These are phyloP conservation scores for Phoma sp. DNA, from an alignment of 2,329 filamentous ascomycete species.

Conservation along the genomic window DNA sequence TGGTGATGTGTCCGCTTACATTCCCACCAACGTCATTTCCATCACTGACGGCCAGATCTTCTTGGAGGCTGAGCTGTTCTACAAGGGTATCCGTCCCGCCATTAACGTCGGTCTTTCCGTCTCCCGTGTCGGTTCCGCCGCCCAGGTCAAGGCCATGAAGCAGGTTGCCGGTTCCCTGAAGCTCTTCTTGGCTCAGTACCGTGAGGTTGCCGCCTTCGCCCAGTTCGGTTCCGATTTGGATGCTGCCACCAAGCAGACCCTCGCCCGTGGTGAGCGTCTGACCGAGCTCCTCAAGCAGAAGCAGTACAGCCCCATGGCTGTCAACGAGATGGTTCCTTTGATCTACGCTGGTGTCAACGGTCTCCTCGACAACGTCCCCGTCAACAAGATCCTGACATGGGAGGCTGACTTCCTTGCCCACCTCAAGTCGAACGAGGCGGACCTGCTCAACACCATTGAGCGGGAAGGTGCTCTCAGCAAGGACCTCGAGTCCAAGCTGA, in stretches of 20 bases:
- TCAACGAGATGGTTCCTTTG: slow-evolving; percentile 99
- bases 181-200: slow-evolving; percentile 99
- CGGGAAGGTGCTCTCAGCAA: slow-evolving; percentile 97
- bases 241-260: slow-evolving; percentile 98
- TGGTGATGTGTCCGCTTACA: slow-evolving; percentile 99
- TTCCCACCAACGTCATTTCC: slow-evolving; percentile 99
- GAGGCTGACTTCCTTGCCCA: slow-evolving; percentile 93
- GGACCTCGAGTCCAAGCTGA: slow-evolving; percentile 84
- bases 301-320: slow-evolving; percentile 98
- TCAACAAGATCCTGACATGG: slow-evolving; percentile 90
- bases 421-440: slow-evolving; percentile 88
- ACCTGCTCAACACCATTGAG: slow-evolving; percentile 84
- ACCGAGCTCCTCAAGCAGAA: slow-evolving; percentile 99
- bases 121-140: slow-evolving; percentile 98
- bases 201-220: slow-evolving; percentile 99
- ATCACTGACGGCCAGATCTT: slow-evolving; percentile 99
- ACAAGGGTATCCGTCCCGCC: slow-evolving; percentile 99
- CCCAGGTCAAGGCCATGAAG: slow-evolving; percentile 99
- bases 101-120: slow-evolving; percentile 99
- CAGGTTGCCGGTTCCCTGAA: slow-evolving; percentile 99
- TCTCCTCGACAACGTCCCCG: slow-evolving; percentile 86
- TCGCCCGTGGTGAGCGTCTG: slow-evolving; percentile 96
- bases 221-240: slow-evolving; percentile 99
- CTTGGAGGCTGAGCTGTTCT: slow-evolving; percentile 98
- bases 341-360: slow-evolving; percentile 99